Percentiles rank a stretch among this genome's conserved stretches.
Conservation (phyloP, 768 basidiomycete species). For the Punctularia strigosozonata region DNA sequence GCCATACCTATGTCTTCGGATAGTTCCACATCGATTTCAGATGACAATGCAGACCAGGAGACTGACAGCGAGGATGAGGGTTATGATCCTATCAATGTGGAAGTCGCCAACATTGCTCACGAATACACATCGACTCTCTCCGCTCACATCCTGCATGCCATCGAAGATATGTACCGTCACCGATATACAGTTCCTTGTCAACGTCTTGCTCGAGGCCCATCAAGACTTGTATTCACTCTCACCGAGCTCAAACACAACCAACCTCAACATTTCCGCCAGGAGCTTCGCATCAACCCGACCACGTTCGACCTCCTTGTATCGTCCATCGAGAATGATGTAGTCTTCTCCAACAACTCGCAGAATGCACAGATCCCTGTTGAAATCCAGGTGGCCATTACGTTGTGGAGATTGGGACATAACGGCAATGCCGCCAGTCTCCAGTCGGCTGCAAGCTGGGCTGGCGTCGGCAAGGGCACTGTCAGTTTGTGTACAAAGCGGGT, state of each 20-base stretch:
- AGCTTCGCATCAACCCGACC: conserved; percentile 15
- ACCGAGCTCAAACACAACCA: conserved; percentile 10
- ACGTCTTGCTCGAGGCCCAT: neutral
- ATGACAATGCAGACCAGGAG: neutral
- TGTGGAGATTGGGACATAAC: conserved; percentile 16
- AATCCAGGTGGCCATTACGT: conserved; percentile 19
- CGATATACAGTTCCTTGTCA: neutral
- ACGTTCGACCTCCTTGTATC: conserved; percentile 14
- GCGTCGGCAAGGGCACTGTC: conserved; percentile 12
- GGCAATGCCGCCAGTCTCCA: conserved; percentile 17
- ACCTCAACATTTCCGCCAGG: conserved; percentile 12
- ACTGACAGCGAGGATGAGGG: neutral
- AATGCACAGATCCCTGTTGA: conserved; percentile 15
- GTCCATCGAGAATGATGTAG: conserved; percentile 12
- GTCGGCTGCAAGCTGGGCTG: conserved; percentile 15
- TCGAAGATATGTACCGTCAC: neutral
- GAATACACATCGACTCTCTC: neutral
- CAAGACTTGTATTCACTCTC: neutral
- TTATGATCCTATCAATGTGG: neutral
- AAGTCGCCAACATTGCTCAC: neutral
- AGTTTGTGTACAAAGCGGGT: conserved; percentile 10
- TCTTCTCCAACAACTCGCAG: conserved; percentile 15
- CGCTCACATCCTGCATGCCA: neutral
- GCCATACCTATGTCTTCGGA: neutral
- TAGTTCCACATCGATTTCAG: neutral